phyloP scores from a whole-genome alignment of 2,329 filamentous ascomycete species.

The Microascus cirrosus region DNA sequence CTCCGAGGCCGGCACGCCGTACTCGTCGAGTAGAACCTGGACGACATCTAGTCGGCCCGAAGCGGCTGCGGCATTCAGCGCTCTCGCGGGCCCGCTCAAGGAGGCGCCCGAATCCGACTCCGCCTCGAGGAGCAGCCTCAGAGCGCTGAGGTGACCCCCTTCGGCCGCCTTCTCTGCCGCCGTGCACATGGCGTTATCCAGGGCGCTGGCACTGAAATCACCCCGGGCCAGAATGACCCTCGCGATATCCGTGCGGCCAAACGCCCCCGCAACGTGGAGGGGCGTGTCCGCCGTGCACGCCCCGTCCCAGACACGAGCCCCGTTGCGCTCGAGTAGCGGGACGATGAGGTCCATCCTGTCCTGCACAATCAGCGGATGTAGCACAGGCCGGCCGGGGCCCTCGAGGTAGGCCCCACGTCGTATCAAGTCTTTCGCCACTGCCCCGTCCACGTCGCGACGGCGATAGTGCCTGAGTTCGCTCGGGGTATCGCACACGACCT shows the following conservation, averaged over 20 bases:
- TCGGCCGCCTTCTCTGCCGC: background rate
- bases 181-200: background rate
- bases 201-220: background rate
- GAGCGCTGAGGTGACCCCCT: background rate
- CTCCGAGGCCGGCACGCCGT: background rate
- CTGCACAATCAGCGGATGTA: background rate
- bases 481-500: too few relatives aligned
- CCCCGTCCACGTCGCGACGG: background rate
- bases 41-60: background rate
- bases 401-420: background rate
- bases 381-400: background rate
- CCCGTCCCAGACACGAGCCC: background rate
- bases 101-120: background rate
- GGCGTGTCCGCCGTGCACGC: background rate
- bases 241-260: background rate
- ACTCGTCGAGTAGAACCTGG: background rate
- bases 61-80: too few relatives aligned
- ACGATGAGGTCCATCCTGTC: background rate
- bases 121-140: background rate
- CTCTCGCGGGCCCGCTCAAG: background rate
- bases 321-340: background rate
- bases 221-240: background rate
- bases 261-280: background rate
- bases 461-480: too few relatives aligned
- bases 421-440: background rate